These are phyloP conservation scores for Plectosphaerella cucumerina DNA, from an alignment of 2,329 filamentous ascomycete genomes.

Conservation along the genomic window DNA sequence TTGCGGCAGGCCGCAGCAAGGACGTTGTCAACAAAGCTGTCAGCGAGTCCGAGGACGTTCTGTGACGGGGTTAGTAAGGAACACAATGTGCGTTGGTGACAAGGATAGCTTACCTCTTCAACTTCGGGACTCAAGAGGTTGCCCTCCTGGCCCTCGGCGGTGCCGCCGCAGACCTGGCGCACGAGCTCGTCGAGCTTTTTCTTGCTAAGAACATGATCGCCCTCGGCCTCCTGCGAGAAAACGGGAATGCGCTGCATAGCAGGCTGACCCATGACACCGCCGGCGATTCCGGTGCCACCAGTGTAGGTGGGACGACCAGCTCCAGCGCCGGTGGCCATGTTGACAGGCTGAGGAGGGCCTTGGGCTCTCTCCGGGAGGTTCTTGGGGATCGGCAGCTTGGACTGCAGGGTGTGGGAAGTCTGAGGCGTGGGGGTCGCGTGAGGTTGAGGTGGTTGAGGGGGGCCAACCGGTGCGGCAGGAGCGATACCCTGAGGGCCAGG, in stretches of 20 bases:
- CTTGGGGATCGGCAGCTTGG: conserved; percentile 81
- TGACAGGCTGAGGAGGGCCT: conserved; percentile 67
- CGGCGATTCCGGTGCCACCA: conserved; percentile 70
- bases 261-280: conserved; percentile 83
- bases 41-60: conserved; percentile 84
- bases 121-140: conserved; percentile 86
- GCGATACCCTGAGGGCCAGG: conserved; percentile 20
- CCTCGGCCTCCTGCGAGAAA: conserved; percentile 86
- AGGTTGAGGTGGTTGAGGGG: conserved; percentile 38
- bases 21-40: conserved; percentile 92
- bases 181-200: conserved; percentile 96
- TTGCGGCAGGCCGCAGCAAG: conserved; percentile 83
- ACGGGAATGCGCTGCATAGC: conserved; percentile 76
- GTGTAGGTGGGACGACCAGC: conserved; percentile 76
- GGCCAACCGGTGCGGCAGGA: conserved; percentile 21
- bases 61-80: conserved; percentile 29
- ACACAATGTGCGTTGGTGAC: not conserved
- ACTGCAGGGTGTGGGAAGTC: conserved; percentile 32
- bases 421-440: conserved; percentile 37
- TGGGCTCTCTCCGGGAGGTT: conserved; percentile 65
- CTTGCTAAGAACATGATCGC: conserved; percentile 91
- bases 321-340: conserved; percentile 58
- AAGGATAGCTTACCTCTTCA: conserved; percentile 72
- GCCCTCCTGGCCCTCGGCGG: conserved; percentile 65
- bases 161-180: conserved; percentile 83